Evolutionary conservation across 164 flowering plant genomes (phyloP).

Genomic region (Stephania cephalantha): DNA sequence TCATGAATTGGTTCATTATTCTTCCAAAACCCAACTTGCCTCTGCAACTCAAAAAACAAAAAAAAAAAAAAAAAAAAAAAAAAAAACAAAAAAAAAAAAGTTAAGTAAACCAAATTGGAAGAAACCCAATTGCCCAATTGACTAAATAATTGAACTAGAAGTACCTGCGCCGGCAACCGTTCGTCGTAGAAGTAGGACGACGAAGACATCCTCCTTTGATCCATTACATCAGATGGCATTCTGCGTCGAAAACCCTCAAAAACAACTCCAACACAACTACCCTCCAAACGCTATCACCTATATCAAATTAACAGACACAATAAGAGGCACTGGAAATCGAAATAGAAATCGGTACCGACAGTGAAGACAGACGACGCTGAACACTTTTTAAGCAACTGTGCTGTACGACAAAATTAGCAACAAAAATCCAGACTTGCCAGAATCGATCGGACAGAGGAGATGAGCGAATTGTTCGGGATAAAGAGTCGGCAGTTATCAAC

Average conservation of each 20-base stretch:
- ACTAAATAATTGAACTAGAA: background rate
- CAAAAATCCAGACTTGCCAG: background rate
- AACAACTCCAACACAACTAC: background rate
- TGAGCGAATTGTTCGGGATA: background rate
- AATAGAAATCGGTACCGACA: background rate
- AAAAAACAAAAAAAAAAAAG: background rate
- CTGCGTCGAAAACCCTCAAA: constrained; percentile 5
- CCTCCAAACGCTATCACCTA: background rate
- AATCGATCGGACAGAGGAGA: background rate
- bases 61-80: background rate
- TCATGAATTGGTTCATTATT: constrained; percentile 25
- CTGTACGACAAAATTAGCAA: background rate
- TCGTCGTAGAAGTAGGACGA: constrained; percentile 44
- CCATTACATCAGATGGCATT: constrained; percentile 50
- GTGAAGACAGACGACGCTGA: no score
- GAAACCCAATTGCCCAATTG: background rate
- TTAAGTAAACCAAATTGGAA: background rate
- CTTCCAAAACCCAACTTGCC: constrained; percentile 61
- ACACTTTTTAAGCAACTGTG: no score
- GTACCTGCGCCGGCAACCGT: constrained; percentile 39
- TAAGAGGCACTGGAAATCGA: background rate
- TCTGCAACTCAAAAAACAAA: constrained; percentile 28
- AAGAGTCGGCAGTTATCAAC: background rate
- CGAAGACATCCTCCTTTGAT: constrained; percentile 38
- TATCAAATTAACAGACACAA: background rate